Conservation (phyloP, 2,329 filamentous ascomycete genomes). For the Daldinia sp. region DNA sequence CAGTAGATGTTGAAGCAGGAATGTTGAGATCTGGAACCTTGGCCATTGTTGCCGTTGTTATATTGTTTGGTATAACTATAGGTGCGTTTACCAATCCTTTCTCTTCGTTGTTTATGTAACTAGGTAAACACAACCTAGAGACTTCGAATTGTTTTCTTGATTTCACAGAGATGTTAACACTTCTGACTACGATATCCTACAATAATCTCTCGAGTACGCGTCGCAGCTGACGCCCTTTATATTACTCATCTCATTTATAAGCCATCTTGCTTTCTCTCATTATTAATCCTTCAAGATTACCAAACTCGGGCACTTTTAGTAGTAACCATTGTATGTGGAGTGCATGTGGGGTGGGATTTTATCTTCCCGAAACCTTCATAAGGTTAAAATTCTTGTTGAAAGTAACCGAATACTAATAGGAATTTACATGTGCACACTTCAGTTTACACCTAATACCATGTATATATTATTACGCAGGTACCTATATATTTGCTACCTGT, state of each 20-base stretch:
- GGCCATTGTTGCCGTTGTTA: slow-evolving; percentile 34
- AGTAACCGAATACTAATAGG: neutral
- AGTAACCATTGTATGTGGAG: neutral
- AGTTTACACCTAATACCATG: too few species aligned
- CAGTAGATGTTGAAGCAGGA: slow-evolving; percentile 49
- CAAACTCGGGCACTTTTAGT: neutral
- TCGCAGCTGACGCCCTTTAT: neutral
- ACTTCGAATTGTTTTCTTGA: neutral
- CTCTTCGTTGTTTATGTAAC: neutral
- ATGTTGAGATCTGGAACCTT: slow-evolving; percentile 50
- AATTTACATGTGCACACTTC: neutral
- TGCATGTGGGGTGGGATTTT: neutral
- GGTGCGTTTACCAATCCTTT: neutral
- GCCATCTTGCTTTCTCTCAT: neutral
- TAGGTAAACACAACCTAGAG: neutral
- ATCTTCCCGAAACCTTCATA: neutral
- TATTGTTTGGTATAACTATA: neutral
- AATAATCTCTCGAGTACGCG: neutral
- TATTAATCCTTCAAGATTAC: neutral
- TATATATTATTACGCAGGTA: too few species aligned
- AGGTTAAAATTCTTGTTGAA: neutral
- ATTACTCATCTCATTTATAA: neutral
- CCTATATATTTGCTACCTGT: too few species aligned
- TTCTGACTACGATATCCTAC: neutral
- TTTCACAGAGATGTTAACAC: neutral